These are phyloP conservation scores for Colletotrichum navitas DNA, from an alignment of 2,329 filamentous ascomycete species.

Conservation along the genomic window DNA sequence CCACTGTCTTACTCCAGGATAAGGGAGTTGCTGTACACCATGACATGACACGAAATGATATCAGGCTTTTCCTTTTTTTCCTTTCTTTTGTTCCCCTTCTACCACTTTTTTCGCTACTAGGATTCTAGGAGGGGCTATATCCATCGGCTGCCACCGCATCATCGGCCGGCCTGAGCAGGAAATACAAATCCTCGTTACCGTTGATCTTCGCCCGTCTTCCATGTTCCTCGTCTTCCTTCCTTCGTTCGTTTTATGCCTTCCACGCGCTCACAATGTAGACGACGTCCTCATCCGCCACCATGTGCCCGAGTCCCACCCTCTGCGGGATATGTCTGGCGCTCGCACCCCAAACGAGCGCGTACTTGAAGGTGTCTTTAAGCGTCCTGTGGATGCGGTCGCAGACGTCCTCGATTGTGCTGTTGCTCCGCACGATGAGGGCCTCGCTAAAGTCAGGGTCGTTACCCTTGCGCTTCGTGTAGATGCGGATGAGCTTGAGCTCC, in stretches of 20 bases:
- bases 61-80: constrained; percentile 40
- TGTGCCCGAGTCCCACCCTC: constrained; percentile 86
- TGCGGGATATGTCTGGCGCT: constrained; percentile 96
- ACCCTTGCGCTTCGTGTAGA: constrained; percentile 98
- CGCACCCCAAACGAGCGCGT: constrained; percentile 96
- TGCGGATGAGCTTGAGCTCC: constrained; percentile 87
- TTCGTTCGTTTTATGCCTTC: constrained; percentile 61
- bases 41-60: constrained; percentile 44
- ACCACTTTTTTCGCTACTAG: constrained; percentile 20
- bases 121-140: constrained; percentile 34
- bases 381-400: constrained; percentile 95
- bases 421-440: constrained; percentile 90
- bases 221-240: background rate
- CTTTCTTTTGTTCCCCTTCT: constrained; percentile 30
- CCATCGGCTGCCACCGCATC: constrained; percentile 24
- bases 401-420: constrained; percentile 94
- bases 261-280: constrained; percentile 76
- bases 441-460: constrained; percentile 89
- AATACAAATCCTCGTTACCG: constrained; percentile 33
- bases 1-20: constrained; percentile 37
- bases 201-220: constrained; percentile 8
- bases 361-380: constrained; percentile 98
- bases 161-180: constrained; percentile 26
- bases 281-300: constrained; percentile 78
- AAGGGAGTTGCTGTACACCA: constrained; percentile 36